Base-by-base conservation (phyloP, 139 green algal species). In the Micractinium conductrix region DNA sequence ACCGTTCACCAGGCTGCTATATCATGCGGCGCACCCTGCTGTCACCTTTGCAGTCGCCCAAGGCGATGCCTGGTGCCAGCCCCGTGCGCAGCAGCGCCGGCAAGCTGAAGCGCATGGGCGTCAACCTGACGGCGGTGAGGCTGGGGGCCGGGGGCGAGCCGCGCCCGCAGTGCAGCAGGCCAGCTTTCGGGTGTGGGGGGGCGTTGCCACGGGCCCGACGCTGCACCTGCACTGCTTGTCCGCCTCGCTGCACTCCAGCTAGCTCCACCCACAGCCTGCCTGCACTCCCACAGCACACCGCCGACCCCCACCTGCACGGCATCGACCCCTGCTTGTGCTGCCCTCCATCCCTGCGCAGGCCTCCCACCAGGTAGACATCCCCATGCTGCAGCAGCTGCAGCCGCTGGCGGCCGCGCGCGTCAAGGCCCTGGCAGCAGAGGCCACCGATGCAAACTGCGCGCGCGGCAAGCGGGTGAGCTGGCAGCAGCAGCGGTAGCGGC, bases 301-400 rank as follows among this genome's bases (percentile, higher is more conserved):
- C n/a, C n/a, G n/a, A n/a, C n/a, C n/a, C n/a, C n/a, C n/a, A n/a
- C n/a, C n/a, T n/a, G n/a, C n/a, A n/a, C n/a, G n/a, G n/a, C n/a
- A n/a, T n/a, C n/a, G n/a, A n/a, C n/a, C n/a, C n/a, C n/a, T n/a
- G n/a, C n/a, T n/a, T n/a, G n/a, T n/a, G n/a, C n/a, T n/a, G n/a
- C n/a, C n/a, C n/a, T n/a, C n/a, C n/a, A n/a, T n/a, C n/a, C n/a
- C n/a, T n/a, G n/a, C 24, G 69, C 43, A 58, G 48, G 48, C 48
- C 24, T 48, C 43, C 3, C 65, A 53, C 33, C 67, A 80, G 48
- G 38, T 90, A 50, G 87, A 90, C 76, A 50, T 87, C 17, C 76
- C 76, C n/a, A 86, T 90, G 87, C 79, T 90, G 87, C 87, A 86
- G 68, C 76, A 89, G 83, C 83, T 90, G 68, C n/a, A 45, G n/a